phyloP scores from a whole-genome alignment of 1,284 basidiomycete genomes.

The Kwoniella shivajii region DNA sequence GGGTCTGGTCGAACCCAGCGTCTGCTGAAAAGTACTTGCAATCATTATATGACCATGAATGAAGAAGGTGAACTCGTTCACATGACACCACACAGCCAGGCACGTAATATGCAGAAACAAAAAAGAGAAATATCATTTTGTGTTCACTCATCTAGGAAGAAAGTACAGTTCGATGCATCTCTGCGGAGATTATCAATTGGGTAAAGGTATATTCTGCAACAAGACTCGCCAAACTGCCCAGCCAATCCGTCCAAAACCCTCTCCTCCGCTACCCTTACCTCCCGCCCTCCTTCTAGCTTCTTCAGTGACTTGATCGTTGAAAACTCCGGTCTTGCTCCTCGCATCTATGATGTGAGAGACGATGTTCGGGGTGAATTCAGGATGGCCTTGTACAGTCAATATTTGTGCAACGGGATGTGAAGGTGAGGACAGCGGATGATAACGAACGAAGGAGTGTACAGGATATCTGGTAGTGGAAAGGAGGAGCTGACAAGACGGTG shows the following conservation, averaged over 20 bases:
- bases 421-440: conserved; percentile 45
- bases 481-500: conserved; percentile 55
- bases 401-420: conserved; percentile 49
- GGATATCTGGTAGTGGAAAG: conserved; percentile 53
- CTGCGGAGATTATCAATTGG: neutral
- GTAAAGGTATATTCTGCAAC: conserved; percentile 48
- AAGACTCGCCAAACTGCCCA: conserved; percentile 56
- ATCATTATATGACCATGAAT: no score
- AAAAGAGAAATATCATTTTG: no score
- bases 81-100: no score
- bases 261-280: conserved; percentile 53
- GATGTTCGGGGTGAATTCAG: conserved; percentile 59
- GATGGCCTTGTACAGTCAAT: conserved; percentile 58
- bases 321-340: conserved; percentile 52
- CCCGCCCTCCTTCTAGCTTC: conserved; percentile 55
- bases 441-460: conserved; percentile 57
- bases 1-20: no score
- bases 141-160: no score
- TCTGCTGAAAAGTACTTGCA: no score
- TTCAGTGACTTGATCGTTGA: conserved; percentile 48
- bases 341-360: conserved; percentile 56
- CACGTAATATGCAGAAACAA: no score
- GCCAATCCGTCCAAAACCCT: conserved; percentile 57
- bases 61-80: no score
- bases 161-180: no score